Base-by-base conservation (phyloP, 495 filamentous ascomycete genomes). In the Paragyromitra xinjiangensis region DNA sequence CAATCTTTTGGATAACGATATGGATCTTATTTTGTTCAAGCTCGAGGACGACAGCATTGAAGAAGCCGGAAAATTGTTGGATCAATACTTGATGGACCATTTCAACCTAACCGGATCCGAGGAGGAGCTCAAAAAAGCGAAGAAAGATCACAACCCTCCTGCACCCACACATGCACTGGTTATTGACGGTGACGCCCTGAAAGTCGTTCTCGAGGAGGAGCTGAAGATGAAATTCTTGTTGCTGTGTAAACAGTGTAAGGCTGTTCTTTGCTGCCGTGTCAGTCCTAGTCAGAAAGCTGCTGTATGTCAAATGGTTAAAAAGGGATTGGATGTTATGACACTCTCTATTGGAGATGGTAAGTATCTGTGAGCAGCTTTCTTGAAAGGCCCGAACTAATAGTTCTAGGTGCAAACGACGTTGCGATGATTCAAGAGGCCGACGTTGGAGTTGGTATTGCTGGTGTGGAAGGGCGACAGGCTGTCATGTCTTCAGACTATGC, bases 341-440 rank as follows among this genome's bases (percentile, higher is more conserved):
- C 88, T 99, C 55, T 94, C 95, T 0, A 92, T 99, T 65, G 96
- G 96, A 72, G 96, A 99, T 84, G 96, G 95, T 82, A 29, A 9
- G 71, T 26, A 12, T 69, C 39, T 16, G 12, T 51, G 45, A 24
- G 45, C 14, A 3, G 1, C 40, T 40, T 50, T 26, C 6, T 71
- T 44, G 37, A 53, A 37, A 37, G 12, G 53, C 24, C 12, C 26
- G 9, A 59, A 40, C 62, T 77, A 55, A 81, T 29, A 45, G 6
- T 73, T 64, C n/a, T 6, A 81, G 79, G 80, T 66, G 96, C 96
- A 73, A 99, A 98, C 84, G 96, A 99, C 84, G 96, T 98, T 75
- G 96, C 96, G 48, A 99, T 99, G 96, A 99, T 99, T 82, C 96
- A 99, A 84, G 94, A 98, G 84, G 96, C 96, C 4, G 94, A 99